Base-by-base conservation (phyloP, 768 basidiomycete species). In the Leccinum longicurvipes region DNA sequence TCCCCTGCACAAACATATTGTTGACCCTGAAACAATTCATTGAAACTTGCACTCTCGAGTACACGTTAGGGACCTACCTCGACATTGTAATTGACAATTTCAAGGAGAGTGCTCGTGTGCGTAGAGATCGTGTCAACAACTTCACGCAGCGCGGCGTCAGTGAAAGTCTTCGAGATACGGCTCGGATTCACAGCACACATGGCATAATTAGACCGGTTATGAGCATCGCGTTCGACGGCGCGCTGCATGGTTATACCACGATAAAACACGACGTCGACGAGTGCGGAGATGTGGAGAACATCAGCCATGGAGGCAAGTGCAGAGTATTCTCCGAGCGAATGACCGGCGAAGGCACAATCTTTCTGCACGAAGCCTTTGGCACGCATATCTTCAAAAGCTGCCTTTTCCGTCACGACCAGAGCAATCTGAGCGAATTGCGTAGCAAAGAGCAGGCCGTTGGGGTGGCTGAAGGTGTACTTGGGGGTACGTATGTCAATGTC, bases 191-290 rank as follows among this genome's bases (percentile, higher is more conserved):
- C 91, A n/a, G 97, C 96, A 72, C 94, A 95, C 97, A 99, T 98
- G 9, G 93, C 95, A 65, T 98, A 99, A 70, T 95, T 93, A 24
- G 93, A 96, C 34, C 97, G 84, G 66, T 95, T 95, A 55, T 90
- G 78, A 2, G 87, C 79, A 68, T 99, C 97, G 29, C 97, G 92
- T 73, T 97, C 93, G 55, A 99, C 97, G 25, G 97, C 97, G 23
- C 97, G 93, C 68, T 98, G 97, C 97, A 98, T 99, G 32, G 97
- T 99, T 68, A 99, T 95, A 64, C 97, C 97, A 71, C 97, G 93
- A 74, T 98, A 99, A 82, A 99, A 99, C 25, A 99, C 96, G 66
- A 99, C 92, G 63, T 99, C 97, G 66, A 95, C 93, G 47, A 98
- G 85, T 2, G 93, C 85, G 19, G 96, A 93, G 63, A 98, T 93